Base-by-base conservation (phyloP, 805 yeast genomes). In the Candida railenensis region DNA sequence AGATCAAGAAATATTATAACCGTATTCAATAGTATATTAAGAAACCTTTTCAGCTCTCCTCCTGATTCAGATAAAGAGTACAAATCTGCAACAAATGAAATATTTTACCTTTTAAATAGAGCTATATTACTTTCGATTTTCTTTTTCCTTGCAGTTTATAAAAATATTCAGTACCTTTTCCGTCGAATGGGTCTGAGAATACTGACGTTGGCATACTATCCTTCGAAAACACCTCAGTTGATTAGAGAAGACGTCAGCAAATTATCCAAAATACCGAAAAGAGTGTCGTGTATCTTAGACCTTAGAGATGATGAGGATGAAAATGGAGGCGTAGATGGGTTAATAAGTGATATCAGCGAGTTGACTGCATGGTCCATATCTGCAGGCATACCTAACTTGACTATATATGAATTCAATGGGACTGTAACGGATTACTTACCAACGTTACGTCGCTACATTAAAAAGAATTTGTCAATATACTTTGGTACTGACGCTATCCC, bases 281-380 rank as follows among this genome's bases (percentile, higher is more conserved):
- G 87, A 42, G 57, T 94, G 19, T 85, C 95, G 7, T 82, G 87
- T 18, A 82, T 92, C n/a, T 67, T 94, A 47, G 83, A 80, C 54
- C 76, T 83, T 60, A 83, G 82, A 58, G 77, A 84, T 22, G 89
- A 82, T 48, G 87, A 85, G 50, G 92, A 84, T 55, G 96, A 89
- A 56, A 92, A 90, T 49, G 96, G 96, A 28, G 97, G 97, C 2
- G 65, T 85, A 37, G 88, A 85, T 49, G 96, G 96, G 0, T 71
- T 92, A 37, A 73, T 91, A 56, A 82, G 80, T 53, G 88, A 88
- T 56, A 77, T 85, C 4, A 79, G 91, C 40, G 96, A 91, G 57
- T 52, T 91, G 33, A 77, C 82, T 1, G 83, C 94, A 4, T 94
- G 99, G 99, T 77, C 89, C 34, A 63, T 89, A n/a, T 85, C 95